Conservation (phyloP, 2,329 filamentous ascomycete species). For the Talaromyces sp. region DNA sequence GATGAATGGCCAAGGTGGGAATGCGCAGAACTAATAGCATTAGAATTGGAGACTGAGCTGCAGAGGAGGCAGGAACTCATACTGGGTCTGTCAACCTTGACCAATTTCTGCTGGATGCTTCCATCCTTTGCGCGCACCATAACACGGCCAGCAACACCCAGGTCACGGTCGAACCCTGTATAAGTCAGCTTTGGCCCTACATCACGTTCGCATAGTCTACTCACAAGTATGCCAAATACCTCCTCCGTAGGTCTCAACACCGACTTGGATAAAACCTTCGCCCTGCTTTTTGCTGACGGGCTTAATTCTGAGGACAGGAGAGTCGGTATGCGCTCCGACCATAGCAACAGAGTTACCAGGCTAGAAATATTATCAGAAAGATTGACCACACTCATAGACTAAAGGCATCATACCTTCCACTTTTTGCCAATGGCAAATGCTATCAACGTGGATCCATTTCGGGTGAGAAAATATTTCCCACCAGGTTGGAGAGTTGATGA, state of each 20-base stretch:
- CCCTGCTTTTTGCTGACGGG: conserved; percentile 85
- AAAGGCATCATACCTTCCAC: conserved; percentile 60
- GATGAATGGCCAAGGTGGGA: conserved; percentile 89
- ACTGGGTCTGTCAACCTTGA: conserved; percentile 84
- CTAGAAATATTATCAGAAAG: conserved; percentile 24
- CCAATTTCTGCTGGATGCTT: conserved; percentile 74
- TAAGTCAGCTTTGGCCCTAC: conserved; percentile 13
- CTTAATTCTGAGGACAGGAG: conserved; percentile 86
- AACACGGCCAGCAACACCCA: conserved; percentile 83
- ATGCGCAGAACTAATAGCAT: conserved; percentile 66
- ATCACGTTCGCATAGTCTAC: conserved; percentile 2
- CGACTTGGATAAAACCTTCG: conserved; percentile 87
- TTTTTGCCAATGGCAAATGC: conserved; percentile 87
- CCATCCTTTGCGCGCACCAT: conserved; percentile 73
- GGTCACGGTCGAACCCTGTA: conserved; percentile 83
- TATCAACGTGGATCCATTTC: conserved; percentile 87
- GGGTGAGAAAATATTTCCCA: conserved; percentile 93
- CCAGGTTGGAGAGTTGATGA: conserved; percentile 72
- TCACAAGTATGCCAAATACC: conserved; percentile 90
- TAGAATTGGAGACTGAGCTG: not conserved
- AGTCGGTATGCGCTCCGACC: conserved; percentile 95
- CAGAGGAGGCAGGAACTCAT: conserved; percentile 21
- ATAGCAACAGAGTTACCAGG: conserved; percentile 87
- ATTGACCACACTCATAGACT: not conserved
- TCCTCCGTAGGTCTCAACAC: conserved; percentile 94